Conservation (phyloP, 2,329 filamentous ascomycete species). For the Lasiodiplodia sp. region DNA sequence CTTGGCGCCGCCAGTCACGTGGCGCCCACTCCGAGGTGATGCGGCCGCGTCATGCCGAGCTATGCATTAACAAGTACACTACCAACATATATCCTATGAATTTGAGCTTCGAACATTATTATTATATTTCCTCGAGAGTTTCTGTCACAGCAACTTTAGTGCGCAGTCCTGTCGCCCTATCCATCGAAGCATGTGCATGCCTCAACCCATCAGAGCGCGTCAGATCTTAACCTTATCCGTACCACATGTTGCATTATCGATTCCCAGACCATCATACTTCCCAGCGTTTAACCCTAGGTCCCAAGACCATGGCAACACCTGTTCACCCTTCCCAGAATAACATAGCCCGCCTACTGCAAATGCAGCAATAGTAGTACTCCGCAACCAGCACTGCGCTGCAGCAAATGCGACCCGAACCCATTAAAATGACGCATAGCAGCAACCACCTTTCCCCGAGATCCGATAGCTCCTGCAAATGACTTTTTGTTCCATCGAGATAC, state of each 20-base stretch:
- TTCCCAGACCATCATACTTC: background rate
- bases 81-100: too few relatives aligned
- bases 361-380: slow-evolving; percentile 21
- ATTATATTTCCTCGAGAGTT: background rate
- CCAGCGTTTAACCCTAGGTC: slow-evolving; percentile 2
- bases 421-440: background rate
- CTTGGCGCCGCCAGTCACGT: slow-evolving; percentile 14
- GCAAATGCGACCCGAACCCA: slow-evolving; percentile 10
- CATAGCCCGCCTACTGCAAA: background rate
- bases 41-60: background rate
- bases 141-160: background rate
- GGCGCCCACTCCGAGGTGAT: background rate
- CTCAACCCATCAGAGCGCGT: background rate
- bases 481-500: background rate
- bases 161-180: background rate
- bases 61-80: background rate
- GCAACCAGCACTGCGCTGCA: background rate
- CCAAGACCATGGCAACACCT: slow-evolving; percentile 6
- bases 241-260: slow-evolving; percentile 11
- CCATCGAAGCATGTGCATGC: background rate
- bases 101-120: background rate
- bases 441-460: background rate
- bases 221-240: background rate
- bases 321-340: background rate
- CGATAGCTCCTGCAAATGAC: background rate